phyloP scores from a whole-genome alignment of 176 grass and related monocot species.

The Chrysopogon serrulatus region DNA sequence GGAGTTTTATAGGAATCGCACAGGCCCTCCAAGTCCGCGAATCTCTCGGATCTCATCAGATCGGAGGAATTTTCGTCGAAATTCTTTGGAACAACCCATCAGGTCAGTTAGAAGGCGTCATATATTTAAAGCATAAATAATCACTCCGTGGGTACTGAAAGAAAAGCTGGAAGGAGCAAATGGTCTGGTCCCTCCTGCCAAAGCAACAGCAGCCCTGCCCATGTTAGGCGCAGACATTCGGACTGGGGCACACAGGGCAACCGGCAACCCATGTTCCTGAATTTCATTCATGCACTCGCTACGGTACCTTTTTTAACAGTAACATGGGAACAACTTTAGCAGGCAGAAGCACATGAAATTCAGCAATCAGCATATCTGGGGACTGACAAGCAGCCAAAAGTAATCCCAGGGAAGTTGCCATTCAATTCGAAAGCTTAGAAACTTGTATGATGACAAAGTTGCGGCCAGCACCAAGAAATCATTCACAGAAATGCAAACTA shows the following conservation, averaged over 20 bases:
- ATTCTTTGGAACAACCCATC: no score
- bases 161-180: neutral
- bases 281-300: neutral
- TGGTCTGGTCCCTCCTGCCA: neutral
- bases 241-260: neutral
- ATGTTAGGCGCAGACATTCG: neutral
- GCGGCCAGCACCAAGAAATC: neutral
- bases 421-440: neutral
- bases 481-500: neutral
- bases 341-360: neutral
- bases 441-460: neutral
- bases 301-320: neutral
- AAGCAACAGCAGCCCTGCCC: neutral
- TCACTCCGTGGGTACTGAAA: neutral
- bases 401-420: neutral
- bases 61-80: no score
- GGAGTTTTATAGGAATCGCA: no score
- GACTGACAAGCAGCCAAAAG: neutral
- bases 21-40: no score
- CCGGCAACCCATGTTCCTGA: slow-evolving; percentile 15
- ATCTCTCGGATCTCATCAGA: no score
- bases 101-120: no score
- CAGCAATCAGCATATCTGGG: neutral
- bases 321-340: neutral
- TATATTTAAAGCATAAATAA: neutral